Conservation (phyloP, 257 asterid species). For the Solanum appendiculatum region DNA sequence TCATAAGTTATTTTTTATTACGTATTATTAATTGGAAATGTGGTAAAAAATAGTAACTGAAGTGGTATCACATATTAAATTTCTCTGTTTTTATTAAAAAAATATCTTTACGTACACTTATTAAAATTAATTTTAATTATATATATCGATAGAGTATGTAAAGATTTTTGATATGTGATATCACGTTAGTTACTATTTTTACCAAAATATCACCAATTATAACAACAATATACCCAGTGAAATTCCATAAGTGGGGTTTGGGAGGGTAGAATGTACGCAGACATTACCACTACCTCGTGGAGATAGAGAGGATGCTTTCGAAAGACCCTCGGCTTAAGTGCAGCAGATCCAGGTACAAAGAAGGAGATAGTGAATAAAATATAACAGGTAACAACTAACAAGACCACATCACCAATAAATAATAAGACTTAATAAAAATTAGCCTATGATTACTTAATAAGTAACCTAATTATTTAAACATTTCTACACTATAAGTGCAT, state of each 20-base stretch:
- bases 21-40: background rate
- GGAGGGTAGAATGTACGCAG: no score
- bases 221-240: no score
- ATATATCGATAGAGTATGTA: background rate
- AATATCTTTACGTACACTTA: no score
- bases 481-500: background rate
- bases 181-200: background rate
- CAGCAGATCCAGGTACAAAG: background rate
- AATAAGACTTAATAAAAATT: background rate
- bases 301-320: background rate
- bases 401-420: background rate
- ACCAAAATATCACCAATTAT: background rate
- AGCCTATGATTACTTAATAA: background rate
- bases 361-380: no score
- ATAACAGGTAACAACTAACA: no score
- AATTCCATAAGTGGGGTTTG: background rate
- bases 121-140: no score
- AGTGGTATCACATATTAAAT: background rate
- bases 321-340: no score
- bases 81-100: background rate
- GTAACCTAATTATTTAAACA: background rate
- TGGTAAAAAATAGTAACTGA: background rate
- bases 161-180: background rate
- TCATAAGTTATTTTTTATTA: background rate
- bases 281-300: background rate